Evolutionary conservation across 306 rosid species (phyloP), one percentile per base, ranked within the genome.

Genomic region (Trifolium pratense): DNA sequence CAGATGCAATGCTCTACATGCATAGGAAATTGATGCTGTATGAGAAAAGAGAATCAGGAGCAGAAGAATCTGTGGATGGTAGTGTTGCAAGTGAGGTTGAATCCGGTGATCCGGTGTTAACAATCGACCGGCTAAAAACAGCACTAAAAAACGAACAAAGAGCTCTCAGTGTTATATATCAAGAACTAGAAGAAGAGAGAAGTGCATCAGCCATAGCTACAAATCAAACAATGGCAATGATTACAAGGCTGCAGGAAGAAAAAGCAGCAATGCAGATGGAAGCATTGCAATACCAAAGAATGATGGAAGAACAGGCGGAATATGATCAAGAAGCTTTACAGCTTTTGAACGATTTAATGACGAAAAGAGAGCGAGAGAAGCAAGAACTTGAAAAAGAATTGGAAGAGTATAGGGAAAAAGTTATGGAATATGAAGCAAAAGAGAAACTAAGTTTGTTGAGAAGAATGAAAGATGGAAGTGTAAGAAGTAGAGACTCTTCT

Each of bases 301-400:
- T 91, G 95, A 91, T 91, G 92, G 97, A 91, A 86, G 97, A 91
- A 80, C 97, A 91, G 79, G 79, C 97, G 1, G 97, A 91, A 76
- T 89, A 91, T 64, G 97, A 91, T 62, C 97, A 91, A 40, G 97
- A 89, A 71, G 97, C 97, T 13, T 76, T 91, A n/a, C 95, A 89
- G 75, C 87, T 91, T 43, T 14, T 91, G 79, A 91, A 89, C n/a
- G 97, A 91, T 74, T 75, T 91, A 29, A 87, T 91, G 90, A 12
- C 75, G 79, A 89, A 91, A 79, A 86, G 86, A 81, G 97, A 89
- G 80, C 86, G 69, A 66, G 97, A 91, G 83, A 91, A 91, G 79
- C 81, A 83, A 74, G 92, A 89, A 55, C 88, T 91, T 18, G 95
- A 91, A 79, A 86, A 68, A 45, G 89, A 91, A 46, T 66, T 91